Conservation (phyloP, 2,329 filamentous ascomycete genomes). For the Pleoardoris graminearum region DNA sequence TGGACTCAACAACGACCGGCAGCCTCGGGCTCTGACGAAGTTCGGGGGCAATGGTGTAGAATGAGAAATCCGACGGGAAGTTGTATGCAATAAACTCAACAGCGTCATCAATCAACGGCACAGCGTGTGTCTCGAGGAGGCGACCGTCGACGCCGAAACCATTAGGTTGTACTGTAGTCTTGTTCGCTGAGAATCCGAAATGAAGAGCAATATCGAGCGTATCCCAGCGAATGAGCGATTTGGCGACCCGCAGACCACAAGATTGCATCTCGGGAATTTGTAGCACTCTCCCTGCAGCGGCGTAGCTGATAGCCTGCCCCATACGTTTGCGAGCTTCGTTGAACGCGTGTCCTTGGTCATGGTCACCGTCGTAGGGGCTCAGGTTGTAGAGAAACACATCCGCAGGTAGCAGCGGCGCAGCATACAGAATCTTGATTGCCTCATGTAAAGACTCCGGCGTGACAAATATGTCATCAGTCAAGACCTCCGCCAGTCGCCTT, state of each 20-base stretch:
- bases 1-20: constrained; percentile 43
- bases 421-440: constrained; percentile 44
- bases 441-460: constrained; percentile 38
- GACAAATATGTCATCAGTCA: constrained; percentile 33
- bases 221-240: constrained; percentile 63
- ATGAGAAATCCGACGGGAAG: constrained; percentile 63
- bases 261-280: constrained; percentile 59
- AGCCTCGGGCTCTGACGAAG: constrained; percentile 54
- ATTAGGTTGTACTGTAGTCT: constrained; percentile 14
- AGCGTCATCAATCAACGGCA: constrained; percentile 58
- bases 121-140: constrained; percentile 59
- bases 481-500: constrained; percentile 31
- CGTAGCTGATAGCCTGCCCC: constrained; percentile 59
- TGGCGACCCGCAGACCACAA: constrained; percentile 64
- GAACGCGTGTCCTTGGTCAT: constrained; percentile 24
- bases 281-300: constrained; percentile 64
- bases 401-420: constrained; percentile 34
- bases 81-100: constrained; percentile 63
- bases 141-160: constrained; percentile 20
- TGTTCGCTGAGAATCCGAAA: constrained; percentile 59
- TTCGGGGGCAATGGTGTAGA: constrained; percentile 57
- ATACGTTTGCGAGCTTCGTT: constrained; percentile 42
- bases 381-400: constrained; percentile 37
- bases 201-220: constrained; percentile 64
- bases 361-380: constrained; percentile 29